Base-by-base conservation (phyloP, 345 rosid genomes). In the Eutrema yunnanense region DNA sequence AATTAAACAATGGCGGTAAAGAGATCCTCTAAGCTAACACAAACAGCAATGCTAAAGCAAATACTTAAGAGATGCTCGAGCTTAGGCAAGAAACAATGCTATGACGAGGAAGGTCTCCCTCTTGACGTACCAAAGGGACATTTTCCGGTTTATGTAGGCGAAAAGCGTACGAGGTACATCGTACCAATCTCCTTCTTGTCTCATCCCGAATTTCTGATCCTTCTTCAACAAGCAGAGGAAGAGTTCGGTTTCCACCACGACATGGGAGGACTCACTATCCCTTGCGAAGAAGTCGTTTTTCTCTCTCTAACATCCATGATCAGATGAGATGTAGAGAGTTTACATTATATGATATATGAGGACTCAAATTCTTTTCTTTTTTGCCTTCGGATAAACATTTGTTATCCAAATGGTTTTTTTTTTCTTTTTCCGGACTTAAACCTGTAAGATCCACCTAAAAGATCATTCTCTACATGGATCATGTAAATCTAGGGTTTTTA, bases 71-170 rank as follows among this genome's bases (percentile, higher is more conserved):
- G 89, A 66, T 92, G 96, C 71, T 92, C 96, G 0, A 92, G 96
- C 72, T 65, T 92, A 38, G 96, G 96, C 26, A 90, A 83, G 84
- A 90, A 83, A 74, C 67, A 83, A 30, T 82, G 80, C 14, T 78
- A 67, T 10, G 84, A 86, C 33, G 83, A 79, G 30, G 82, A 77
- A 36, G 86, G 82, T 6, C 86, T 87, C 49, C 92, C 94, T 6
- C 74, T 88, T 27, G 97, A 95, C 61, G 99, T 95, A 37, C 99
- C 99, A 4, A 95, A 88, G 74, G 99, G 99, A 5, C 97, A 95
- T 76, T 95, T 95, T 47, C 89, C 90, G 2, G 96, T 92, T 52
- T 95, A 95, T 42, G 97, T 95, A 36, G 97, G 99, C 1, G 83
- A 87, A 73, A 86, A 86, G 74, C 78, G 97, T 55, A 84, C 82